These are phyloP conservation scores for Dioscorea cayenensis DNA, from an alignment of 116 monocot species.

Conservation along the genomic window DNA sequence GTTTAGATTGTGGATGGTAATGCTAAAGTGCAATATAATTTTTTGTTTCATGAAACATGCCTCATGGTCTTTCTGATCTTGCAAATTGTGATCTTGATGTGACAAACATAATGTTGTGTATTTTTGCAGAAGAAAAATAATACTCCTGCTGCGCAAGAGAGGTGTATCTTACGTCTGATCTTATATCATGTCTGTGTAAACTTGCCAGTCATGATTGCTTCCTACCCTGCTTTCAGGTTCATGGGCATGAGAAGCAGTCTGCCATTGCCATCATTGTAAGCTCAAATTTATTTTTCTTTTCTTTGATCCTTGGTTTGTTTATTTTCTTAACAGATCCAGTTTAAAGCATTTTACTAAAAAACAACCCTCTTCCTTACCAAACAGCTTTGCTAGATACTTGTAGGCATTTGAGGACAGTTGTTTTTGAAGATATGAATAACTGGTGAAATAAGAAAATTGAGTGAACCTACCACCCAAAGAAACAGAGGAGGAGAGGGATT, in stretches of 20 bases:
- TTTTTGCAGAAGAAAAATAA: conserved; percentile 72
- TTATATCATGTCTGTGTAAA: conserved; percentile 84
- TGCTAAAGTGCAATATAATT: no score
- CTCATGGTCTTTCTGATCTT: no score
- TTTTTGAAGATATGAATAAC: no score
- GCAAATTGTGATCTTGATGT: no score
- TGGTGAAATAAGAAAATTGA: no score
- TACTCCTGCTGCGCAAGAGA: conserved; percentile 53
- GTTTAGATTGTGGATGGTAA: no score
- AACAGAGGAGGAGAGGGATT: no score
- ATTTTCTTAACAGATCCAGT: neutral
- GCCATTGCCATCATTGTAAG: conserved; percentile 90
- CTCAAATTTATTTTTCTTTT: neutral
- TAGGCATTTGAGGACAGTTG: neutral
- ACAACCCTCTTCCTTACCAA: neutral
- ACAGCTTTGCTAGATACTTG: neutral
- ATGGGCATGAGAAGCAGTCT: conserved; percentile 86
- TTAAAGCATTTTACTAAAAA: neutral
- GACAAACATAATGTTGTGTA: neutral
- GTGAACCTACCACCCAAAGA: no score
- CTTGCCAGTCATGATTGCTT: conserved; percentile 76
- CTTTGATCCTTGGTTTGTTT: neutral
- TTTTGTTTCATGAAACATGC: no score
- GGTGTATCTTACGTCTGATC: conserved; percentile 54
- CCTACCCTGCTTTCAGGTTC: conserved; percentile 79